Percentiles rank a stretch among this genome's conserved stretches.
Evolutionary conservation across 345 rosid genomes (phyloP).

Genomic region (Citrus cavaleriei): DNA sequence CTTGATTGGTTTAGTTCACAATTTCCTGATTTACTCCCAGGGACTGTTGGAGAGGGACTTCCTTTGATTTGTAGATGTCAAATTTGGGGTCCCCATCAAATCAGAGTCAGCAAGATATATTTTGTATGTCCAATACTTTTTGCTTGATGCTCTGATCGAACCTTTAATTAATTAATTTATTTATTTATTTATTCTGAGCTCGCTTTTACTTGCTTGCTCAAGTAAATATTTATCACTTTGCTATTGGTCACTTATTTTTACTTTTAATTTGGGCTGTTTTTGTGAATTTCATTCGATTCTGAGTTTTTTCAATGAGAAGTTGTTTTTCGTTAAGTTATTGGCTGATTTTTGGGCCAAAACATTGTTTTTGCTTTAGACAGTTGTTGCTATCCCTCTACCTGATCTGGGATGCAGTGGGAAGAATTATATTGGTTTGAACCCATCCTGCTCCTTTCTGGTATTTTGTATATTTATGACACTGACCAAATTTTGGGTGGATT

Average conservation of each 20-base stretch:
- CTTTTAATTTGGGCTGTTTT: neutral
- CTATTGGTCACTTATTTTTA: too few species aligned
- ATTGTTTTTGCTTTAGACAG: too few species aligned
- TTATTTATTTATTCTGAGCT: neutral
- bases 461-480: neutral
- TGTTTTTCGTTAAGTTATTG: neutral
- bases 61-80: neutral
- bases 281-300: neutral
- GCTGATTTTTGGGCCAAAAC: neutral
- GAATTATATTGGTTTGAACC: neutral
- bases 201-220: neutral
- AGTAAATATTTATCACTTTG: neutral
- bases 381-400: neutral
- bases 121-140: neutral
- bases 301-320: neutral
- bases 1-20: neutral
- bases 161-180: too few species aligned
- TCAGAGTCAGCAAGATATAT: neutral
- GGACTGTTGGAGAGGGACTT: neutral
- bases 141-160: too few species aligned
- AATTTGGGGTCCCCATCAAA: neutral
- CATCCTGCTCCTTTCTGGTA: too few species aligned
- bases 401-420: neutral
- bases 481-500: neutral
- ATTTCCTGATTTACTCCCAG: neutral